phyloP scores from a whole-genome alignment of 2,329 filamentous ascomycete species.

The Exophiala sideris region DNA sequence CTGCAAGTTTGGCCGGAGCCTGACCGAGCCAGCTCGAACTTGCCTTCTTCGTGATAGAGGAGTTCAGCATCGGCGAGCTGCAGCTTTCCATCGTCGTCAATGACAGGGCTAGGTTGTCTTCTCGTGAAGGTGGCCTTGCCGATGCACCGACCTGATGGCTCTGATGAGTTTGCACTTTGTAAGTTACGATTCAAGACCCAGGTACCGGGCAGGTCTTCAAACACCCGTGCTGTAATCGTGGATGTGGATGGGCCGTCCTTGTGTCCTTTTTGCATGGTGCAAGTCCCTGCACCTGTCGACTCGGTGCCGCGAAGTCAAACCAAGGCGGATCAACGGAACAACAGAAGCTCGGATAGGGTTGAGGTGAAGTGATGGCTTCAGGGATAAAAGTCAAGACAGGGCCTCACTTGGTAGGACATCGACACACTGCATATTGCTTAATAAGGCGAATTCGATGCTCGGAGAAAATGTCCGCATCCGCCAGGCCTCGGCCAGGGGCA shows the following conservation, averaged over 20 bases:
- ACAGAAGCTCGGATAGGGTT: too few relatives aligned
- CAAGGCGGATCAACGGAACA: too few relatives aligned
- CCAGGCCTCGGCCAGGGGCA: too few relatives aligned
- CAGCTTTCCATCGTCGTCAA: conserved; percentile 26
- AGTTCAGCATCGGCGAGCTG: conserved; percentile 31
- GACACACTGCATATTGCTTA: too few relatives aligned
- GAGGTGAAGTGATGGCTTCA: too few relatives aligned
- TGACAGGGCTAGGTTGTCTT: conserved; percentile 24
- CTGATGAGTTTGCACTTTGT: conserved; percentile 39
- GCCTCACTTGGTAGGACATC: too few relatives aligned
- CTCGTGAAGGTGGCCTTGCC: conserved; percentile 40
- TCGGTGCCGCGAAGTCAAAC: too few relatives aligned
- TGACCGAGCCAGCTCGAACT: conserved; percentile 34
- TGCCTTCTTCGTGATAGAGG: conserved; percentile 43
- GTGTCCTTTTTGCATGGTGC: background rate
- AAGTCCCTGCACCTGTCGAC: too few relatives aligned
- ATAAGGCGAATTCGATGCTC: too few relatives aligned
- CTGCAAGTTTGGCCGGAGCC: conserved; percentile 33
- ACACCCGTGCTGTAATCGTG: conserved; percentile 10
- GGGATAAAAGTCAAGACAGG: too few relatives aligned
- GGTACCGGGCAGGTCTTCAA: conserved; percentile 26
- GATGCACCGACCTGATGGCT: conserved; percentile 41
- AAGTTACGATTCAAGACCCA: conserved; percentile 41
- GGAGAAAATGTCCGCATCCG: too few relatives aligned
- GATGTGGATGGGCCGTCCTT: conserved; percentile 1